Conservation (phyloP, 306 rosid genomes). For the Betula pendula region DNA sequence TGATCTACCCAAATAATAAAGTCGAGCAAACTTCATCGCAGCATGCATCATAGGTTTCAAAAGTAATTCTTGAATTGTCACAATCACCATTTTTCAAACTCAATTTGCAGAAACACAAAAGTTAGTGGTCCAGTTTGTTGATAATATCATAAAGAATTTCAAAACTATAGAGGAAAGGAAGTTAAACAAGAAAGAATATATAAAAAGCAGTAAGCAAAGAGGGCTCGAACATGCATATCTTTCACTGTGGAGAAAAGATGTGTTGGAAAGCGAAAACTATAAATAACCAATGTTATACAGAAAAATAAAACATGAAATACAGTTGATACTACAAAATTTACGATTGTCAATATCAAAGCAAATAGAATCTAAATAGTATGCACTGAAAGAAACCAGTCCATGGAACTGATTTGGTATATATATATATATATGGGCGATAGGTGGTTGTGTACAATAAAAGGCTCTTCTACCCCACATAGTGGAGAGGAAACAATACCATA, state of each 20-base stretch:
- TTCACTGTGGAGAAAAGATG: background rate
- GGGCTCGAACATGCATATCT: background rate
- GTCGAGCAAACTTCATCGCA: background rate
- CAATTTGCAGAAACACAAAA: background rate
- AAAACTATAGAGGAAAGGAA: background rate
- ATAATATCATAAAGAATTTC: background rate
- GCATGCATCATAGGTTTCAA: background rate
- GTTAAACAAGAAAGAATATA: background rate
- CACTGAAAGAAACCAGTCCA: background rate
- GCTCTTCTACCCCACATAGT: constrained; percentile 47
- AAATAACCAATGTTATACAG: background rate
- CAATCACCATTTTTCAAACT: background rate
- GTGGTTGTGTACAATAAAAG: constrained; percentile 35
- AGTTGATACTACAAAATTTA: constrained; percentile 7
- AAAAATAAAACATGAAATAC: background rate
- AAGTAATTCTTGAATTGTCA: background rate
- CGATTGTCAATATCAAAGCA: background rate
- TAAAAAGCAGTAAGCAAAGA: background rate
- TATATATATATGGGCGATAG: constrained; percentile 9
- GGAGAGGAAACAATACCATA: constrained; percentile 42
- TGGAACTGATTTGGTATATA: constrained; percentile 22
- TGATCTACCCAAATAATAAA: background rate
- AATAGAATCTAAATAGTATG: background rate
- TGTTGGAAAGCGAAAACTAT: background rate
- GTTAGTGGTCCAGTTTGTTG: background rate